Base-by-base conservation (phyloP, 2,329 filamentous ascomycete genomes). In the Ciborinia camelliae region DNA sequence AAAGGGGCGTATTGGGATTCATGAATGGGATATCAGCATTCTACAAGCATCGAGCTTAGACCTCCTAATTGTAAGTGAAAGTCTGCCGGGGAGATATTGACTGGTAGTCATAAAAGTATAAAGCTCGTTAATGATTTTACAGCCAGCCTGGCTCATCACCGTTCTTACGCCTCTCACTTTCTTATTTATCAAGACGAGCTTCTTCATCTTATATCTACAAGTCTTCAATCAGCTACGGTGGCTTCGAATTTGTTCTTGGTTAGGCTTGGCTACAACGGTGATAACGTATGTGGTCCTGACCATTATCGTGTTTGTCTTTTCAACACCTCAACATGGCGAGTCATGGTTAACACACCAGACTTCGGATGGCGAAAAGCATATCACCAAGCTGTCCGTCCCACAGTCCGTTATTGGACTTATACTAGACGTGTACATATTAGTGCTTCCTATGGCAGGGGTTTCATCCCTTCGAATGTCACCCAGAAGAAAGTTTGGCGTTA, bases 201-300 rank as follows among this genome's bases (percentile, higher is more conserved):
- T 55, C n/a, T 55, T 55, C 14, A 55, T 55, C 35, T 41, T 55
- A 7, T 55, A 55, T 55, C 23, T 55, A 7, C 35, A 55, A 20
- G n/a, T 41, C 35, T 55, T 39, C 35, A 55, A 28, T 43, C 30
- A 55, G 23, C 35, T 39, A 55, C n/a, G 12, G 30, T 55, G 53
- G 35, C n/a, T 41, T 39, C 53, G 53, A 55, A 10, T 55, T 15
- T 55, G 53, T 37, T 41, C 53, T 23, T 55, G 35, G 53, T 15
- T 39, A 23, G 35, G 35, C 12, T 18, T 41, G 14, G 30, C 35
- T 18, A 55, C n/a, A 15, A 55, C 53, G 3, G 53, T 14, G 6
- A 28, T 55, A 35, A 55, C 53, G 23, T 55, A 55, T 55, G 14
- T 8, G 20, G 37, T 41, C 35, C 35, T 55, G 35, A 55, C 53